phyloP scores from a whole-genome alignment of 1,284 basidiomycete genomes.

The Pseudozyma sp. region DNA sequence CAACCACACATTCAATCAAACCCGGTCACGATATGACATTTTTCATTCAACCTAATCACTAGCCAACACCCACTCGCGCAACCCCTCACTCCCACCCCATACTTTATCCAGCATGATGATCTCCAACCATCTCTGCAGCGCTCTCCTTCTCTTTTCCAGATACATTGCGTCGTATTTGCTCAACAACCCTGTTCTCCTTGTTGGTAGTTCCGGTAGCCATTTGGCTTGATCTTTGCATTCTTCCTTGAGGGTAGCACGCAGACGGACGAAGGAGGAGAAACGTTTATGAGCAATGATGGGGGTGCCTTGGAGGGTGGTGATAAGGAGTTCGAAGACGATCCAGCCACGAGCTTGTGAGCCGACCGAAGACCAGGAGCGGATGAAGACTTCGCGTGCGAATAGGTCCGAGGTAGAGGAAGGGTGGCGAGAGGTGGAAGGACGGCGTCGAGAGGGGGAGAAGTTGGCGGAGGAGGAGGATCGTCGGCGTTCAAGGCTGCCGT shows the following conservation, averaged over 20 bases:
- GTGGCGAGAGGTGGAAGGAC: conserved; percentile 8
- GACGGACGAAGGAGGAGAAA: conserved; percentile 52
- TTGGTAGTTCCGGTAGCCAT: conserved; percentile 52
- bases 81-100: conserved; percentile 50
- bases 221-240: conserved; percentile 42
- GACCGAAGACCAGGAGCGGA: conserved; percentile 61
- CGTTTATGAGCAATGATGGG: conserved; percentile 44
- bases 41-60: neutral
- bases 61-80: conserved; percentile 55
- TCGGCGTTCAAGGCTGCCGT: conserved; percentile 31
- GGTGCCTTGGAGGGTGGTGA: conserved; percentile 52
- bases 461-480: conserved; percentile 11
- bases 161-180: conserved; percentile 60
- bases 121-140: conserved; percentile 61
- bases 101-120: conserved; percentile 49
- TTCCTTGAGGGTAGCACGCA: conserved; percentile 22
- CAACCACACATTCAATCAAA: too few relatives aligned
- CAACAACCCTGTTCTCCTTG: conserved; percentile 47
- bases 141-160: conserved; percentile 57
- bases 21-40: too few relatives aligned
- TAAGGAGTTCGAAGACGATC: conserved; percentile 59
- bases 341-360: conserved; percentile 58
- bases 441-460: conserved; percentile 6
- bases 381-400: conserved; percentile 53
- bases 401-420: conserved; percentile 8